These are phyloP conservation scores for Boletus rubescentipes DNA, from an alignment of 768 basidiomycete species.

Conservation along the genomic window DNA sequence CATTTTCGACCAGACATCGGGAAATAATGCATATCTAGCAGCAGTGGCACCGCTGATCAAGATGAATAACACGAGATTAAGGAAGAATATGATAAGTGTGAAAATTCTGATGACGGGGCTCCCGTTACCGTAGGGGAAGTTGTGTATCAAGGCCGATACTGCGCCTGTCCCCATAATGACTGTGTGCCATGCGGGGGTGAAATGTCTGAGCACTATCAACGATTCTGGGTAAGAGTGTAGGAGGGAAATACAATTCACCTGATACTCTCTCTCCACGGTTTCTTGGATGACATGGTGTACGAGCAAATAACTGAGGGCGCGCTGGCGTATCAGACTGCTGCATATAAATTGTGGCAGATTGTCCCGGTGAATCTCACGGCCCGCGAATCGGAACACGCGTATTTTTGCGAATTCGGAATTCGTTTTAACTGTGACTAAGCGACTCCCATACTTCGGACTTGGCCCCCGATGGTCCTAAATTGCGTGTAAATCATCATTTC, in stretches of 20 bases:
- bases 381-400: not conserved
- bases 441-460: too few relatives aligned
- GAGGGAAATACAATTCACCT: slow-evolving; percentile 18
- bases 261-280: slow-evolving; percentile 38
- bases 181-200: slow-evolving; percentile 49
- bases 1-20: slow-evolving; percentile 45
- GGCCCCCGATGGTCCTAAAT: too few relatives aligned
- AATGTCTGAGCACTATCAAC: slow-evolving; percentile 33
- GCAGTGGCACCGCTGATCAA: slow-evolving; percentile 32
- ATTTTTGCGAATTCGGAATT: slow-evolving; percentile 8
- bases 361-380: too few relatives aligned
- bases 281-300: slow-evolving; percentile 22
- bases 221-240: not conserved
- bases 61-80: slow-evolving; percentile 42
- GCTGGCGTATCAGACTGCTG: too few relatives aligned
- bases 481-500: too few relatives aligned
- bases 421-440: not conserved
- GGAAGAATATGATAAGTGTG: slow-evolving; percentile 38
- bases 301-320: too few relatives aligned
- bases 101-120: slow-evolving; percentile 34
- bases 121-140: slow-evolving; percentile 42
- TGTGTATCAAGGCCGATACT: slow-evolving; percentile 39
- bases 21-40: slow-evolving; percentile 43
- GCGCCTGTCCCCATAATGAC: slow-evolving; percentile 50
- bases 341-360: too few relatives aligned